Evolutionary conservation across 2,329 filamentous ascomycete species (phyloP).

Genomic region (Didymella segeticola): DNA sequence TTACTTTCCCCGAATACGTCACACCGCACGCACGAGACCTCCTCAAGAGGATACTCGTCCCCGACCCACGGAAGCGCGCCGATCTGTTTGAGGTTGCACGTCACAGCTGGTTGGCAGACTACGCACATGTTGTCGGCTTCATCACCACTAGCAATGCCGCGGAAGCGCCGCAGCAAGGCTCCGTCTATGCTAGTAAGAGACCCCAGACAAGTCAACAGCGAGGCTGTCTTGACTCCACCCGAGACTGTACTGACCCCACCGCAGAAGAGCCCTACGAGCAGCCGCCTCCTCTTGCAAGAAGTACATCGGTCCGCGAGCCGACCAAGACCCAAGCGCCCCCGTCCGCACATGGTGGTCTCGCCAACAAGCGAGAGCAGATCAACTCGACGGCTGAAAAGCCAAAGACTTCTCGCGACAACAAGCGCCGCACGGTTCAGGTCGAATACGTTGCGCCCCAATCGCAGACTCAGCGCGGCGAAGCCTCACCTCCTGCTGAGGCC

Average conservation of each 20-base stretch:
- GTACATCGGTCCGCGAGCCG: constrained; percentile 89
- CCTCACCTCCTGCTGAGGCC: constrained; percentile 43
- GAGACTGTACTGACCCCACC: constrained; percentile 17
- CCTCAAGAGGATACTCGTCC: constrained; percentile 89
- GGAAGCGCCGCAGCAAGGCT: constrained; percentile 72
- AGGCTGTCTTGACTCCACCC: constrained; percentile 15
- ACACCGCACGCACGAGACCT: constrained; percentile 95
- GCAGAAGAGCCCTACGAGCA: constrained; percentile 63
- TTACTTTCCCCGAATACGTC: constrained; percentile 98
- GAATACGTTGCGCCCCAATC: constrained; percentile 95
- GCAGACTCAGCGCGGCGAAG: constrained; percentile 77
- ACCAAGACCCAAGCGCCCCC: constrained; percentile 66
- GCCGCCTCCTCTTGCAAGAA: constrained; percentile 74
- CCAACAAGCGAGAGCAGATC: constrained; percentile 76
- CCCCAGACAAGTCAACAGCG: neutral
- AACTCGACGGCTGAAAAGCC: constrained; percentile 70
- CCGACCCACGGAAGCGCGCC: constrained; percentile 91
- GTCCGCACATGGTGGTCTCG: constrained; percentile 64
- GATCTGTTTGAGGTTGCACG: constrained; percentile 97
- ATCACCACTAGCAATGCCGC: constrained; percentile 94
- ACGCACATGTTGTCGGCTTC: constrained; percentile 93
- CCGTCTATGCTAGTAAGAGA: constrained; percentile 64
- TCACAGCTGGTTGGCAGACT: constrained; percentile 98
- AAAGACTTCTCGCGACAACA: constrained; percentile 77
- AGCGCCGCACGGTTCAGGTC: constrained; percentile 93